Evolutionary conservation across 495 filamentous ascomycete genomes (phyloP), one percentile per base, ranked within the genome.

Genomic region (Trichocladium antarcticum): DNA sequence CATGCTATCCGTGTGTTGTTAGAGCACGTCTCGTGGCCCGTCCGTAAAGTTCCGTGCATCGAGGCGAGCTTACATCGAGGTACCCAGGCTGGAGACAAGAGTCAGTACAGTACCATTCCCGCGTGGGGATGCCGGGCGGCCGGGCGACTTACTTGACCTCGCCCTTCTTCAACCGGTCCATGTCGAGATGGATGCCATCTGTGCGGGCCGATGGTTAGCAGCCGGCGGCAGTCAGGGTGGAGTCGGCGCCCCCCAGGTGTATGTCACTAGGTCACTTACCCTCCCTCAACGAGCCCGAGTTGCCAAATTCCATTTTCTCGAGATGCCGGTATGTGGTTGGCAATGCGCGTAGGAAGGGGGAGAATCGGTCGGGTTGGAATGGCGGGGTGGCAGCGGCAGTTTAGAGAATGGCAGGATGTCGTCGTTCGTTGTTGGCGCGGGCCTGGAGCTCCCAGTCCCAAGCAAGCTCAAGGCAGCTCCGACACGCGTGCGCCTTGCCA

Each of bases 121-220:
- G n/a, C n/a, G n/a, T n/a, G n/a, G n/a, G 16, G 34, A 5, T 27
- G 6, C 1, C 28, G 43, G 36, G 38, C 41, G n/a, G n/a, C n/a
- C n/a, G n/a, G n/a, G n/a, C 16, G 52, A 73, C 84, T 70, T 75
- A 95, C 89, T 97, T 95, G 63, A 68, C 64, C 56, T 69, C 66
- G 31, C 67, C 68, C 58, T 70, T 68, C 63, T 69, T 70, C 58
- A 68, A 53, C 58, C 90, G 84, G 56, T 95, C 84, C 92, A 98
- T 97, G 63, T 98, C 92, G 45, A 98, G 72, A 68, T 98, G 92
- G 63, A 98, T 95, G 62, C 92, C 92, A 89, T 98, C 92, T 98
- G 59, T 36, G 45, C 45, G 38, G 41, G 43, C 55, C 54, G 58
- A 55, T 20, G 16, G 27, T 56, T 34, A 62, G 53, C 42, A 40